These are phyloP conservation scores for Aspergillus nidulans DNA, from an alignment of 495 filamentous ascomycete species.

Conservation along the genomic window DNA sequence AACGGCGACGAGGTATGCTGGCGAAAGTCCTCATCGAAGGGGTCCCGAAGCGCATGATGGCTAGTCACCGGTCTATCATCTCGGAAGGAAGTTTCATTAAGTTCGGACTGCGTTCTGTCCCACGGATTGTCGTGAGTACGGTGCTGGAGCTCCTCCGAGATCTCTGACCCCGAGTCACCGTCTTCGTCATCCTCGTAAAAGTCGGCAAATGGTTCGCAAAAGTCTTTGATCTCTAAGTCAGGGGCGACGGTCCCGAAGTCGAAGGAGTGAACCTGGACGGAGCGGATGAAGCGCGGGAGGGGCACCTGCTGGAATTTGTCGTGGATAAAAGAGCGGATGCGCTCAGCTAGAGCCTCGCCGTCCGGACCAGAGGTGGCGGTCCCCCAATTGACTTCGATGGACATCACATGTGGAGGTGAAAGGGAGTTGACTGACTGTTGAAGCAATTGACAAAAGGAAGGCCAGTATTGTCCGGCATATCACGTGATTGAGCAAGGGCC, in stretches of 20 bases:
- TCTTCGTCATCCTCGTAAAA: slow-evolving; percentile 87
- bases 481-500: slow-evolving; percentile 10
- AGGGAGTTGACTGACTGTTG: neutral
- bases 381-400: slow-evolving; percentile 94
- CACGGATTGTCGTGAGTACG: slow-evolving; percentile 24
- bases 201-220: slow-evolving; percentile 89
- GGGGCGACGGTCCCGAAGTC: slow-evolving; percentile 82
- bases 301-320: slow-evolving; percentile 88
- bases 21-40: slow-evolving; percentile 24
- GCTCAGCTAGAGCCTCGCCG: slow-evolving; percentile 73
- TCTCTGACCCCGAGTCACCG: slow-evolving; percentile 43
- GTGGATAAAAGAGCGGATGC: slow-evolving; percentile 90
- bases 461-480: neutral
- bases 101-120: slow-evolving; percentile 23
- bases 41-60: slow-evolving; percentile 19
- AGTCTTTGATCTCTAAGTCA: slow-evolving; percentile 87
- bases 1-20: slow-evolving; percentile 30
- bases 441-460: neutral
- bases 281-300: slow-evolving; percentile 92
- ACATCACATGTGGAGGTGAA: slow-evolving; percentile 60
- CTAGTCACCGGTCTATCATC: slow-evolving; percentile 31
- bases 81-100: slow-evolving; percentile 29
- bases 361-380: slow-evolving; percentile 86
- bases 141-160: slow-evolving; percentile 31
- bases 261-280: slow-evolving; percentile 89